These are phyloP conservation scores for Kazachstania bromeliacearum DNA, from an alignment of 805 yeast species.

Conservation along the genomic window DNA sequence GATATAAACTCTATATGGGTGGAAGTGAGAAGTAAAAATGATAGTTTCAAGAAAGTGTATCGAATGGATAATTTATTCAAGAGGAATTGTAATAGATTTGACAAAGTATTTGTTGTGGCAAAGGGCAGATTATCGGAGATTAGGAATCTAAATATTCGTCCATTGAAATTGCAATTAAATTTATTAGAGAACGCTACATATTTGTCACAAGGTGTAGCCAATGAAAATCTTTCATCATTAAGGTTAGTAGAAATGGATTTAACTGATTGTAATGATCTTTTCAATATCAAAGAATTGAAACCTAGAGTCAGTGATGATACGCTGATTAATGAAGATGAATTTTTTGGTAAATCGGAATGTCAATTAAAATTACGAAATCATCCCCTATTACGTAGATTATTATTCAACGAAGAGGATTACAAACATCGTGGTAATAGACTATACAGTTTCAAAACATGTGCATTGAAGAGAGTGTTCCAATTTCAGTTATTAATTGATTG, in stretches of 20 bases:
- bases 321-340: neutral
- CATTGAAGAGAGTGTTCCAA: slow-evolving; percentile 21
- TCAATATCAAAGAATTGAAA: slow-evolving; percentile 5
- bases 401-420: slow-evolving; percentile 27
- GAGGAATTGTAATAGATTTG: slow-evolving; percentile 18
- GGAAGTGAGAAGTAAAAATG: slow-evolving; percentile 16
- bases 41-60: slow-evolving; percentile 14
- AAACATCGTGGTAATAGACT: slow-evolving; percentile 27
- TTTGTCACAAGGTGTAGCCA: slow-evolving; percentile 24
- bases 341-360: slow-evolving; percentile 13
- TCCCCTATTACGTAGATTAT: slow-evolving; percentile 13
- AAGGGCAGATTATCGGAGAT: slow-evolving; percentile 8
- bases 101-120: slow-evolving; percentile 11
- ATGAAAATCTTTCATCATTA: slow-evolving; percentile 24
- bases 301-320: neutral
- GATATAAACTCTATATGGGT: slow-evolving; percentile 15
- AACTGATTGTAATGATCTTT: slow-evolving; percentile 1
- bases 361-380: slow-evolving; percentile 18
- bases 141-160: slow-evolving; percentile 7
- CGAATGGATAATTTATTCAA: slow-evolving; percentile 21
- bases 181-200: slow-evolving; percentile 22
- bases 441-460: slow-evolving; percentile 25
- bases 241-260: slow-evolving; percentile 16
- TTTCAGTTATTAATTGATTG: slow-evolving; percentile 24
- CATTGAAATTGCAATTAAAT: slow-evolving; percentile 19